phyloP scores from a whole-genome alignment of 805 yeast species.

The Starmerella potacharoeniae region DNA sequence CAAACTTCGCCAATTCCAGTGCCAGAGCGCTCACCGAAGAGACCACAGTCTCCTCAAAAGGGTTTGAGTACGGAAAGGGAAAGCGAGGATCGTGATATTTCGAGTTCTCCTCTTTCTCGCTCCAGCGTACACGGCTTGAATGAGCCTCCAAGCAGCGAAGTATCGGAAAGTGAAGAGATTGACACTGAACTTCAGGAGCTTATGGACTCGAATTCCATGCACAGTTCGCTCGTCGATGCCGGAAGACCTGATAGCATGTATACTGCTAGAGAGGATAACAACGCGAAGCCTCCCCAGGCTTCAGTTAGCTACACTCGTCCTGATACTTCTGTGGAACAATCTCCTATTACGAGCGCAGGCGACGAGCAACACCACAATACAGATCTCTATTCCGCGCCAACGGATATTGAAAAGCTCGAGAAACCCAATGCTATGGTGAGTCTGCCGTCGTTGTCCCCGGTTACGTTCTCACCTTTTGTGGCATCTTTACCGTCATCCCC shows the following conservation, averaged over 20 bases:
- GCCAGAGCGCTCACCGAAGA: background rate
- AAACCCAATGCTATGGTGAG: background rate
- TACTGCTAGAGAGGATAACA: too few species aligned
- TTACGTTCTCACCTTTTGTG: slow-evolving; percentile 2
- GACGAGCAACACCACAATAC: too few species aligned
- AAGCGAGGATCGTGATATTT: background rate
- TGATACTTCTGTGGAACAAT: too few species aligned
- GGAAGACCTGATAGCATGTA: background rate
- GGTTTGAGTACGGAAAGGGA: background rate
- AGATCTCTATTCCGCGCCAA: too few species aligned
- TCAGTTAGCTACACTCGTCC: too few species aligned
- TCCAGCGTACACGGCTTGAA: too few species aligned
- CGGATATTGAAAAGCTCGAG: background rate
- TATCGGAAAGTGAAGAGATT: background rate
- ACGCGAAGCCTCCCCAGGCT: too few species aligned
- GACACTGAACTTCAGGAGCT: background rate
- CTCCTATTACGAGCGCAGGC: too few species aligned
- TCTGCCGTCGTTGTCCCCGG: background rate
- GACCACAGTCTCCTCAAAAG: background rate
- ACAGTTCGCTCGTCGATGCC: background rate
- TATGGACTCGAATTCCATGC: background rate
- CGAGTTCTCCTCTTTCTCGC: too few species aligned
- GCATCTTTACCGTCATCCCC: background rate
- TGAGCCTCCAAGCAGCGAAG: too few species aligned
- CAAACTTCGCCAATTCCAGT: slow-evolving; percentile 1